Evolutionary conservation across 495 filamentous ascomycete genomes (phyloP).

Genomic region (Penicillium macrosclerotiorum): DNA sequence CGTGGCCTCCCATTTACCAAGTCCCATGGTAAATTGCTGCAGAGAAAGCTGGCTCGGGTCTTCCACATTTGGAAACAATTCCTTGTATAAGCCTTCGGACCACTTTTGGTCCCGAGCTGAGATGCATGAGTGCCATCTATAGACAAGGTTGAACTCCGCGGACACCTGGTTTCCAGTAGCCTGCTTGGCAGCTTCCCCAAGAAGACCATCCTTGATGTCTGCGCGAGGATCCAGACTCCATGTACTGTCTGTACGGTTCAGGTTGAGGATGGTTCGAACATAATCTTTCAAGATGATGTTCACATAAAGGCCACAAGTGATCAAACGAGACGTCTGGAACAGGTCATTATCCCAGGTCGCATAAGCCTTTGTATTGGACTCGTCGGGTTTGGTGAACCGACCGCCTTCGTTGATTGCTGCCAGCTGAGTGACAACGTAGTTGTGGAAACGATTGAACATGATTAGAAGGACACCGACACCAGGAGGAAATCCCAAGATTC

Average conservation of each 20-base stretch:
- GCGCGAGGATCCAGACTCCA: conserved; percentile 77
- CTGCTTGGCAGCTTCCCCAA: conserved; percentile 35
- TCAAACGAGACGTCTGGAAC: conserved; percentile 71
- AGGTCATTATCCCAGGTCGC: conserved; percentile 71
- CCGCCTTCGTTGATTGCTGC: conserved; percentile 59
- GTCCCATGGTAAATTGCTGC: conserved; percentile 56
- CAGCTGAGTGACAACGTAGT: conserved; percentile 62
- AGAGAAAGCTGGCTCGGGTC: conserved; percentile 49
- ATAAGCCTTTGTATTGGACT: conserved; percentile 49
- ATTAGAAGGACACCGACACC: conserved; percentile 77
- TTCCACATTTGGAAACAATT: conserved; percentile 61
- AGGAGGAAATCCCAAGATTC: conserved; percentile 77
- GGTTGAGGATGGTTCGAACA: conserved; percentile 74
- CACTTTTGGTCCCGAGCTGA: conserved; percentile 71
- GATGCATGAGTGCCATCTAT: conserved; percentile 78
- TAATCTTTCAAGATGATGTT: conserved; percentile 79
- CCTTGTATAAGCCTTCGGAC: conserved; percentile 63
- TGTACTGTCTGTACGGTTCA: conserved; percentile 66
- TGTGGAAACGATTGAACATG: conserved; percentile 75
- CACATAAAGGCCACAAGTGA: conserved; percentile 75
- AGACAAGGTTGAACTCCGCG: conserved; percentile 74
- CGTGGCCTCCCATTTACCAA: conserved; percentile 56
- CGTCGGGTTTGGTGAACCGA: conserved; percentile 52
- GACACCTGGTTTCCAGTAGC: conserved; percentile 70
- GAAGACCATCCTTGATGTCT: conserved; percentile 43